Percentiles rank a stretch among this genome's conserved stretches.
These are phyloP conservation scores for Wickerhamiella kurtzmanii DNA, from an alignment of 805 yeast genomes.

Conservation along the genomic window DNA sequence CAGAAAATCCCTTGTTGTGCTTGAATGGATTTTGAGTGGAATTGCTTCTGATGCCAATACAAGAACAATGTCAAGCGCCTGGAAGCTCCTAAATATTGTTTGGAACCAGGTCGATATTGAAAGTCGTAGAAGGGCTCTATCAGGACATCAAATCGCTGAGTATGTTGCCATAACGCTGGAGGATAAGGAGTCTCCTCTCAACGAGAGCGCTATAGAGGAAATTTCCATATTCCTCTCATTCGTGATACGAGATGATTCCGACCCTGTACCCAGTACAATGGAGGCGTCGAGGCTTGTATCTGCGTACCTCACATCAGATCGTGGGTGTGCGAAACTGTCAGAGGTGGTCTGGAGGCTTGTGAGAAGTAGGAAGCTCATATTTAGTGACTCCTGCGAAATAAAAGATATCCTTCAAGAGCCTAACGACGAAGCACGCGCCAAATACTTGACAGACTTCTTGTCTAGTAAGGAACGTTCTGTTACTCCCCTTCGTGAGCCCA, in stretches of 20 bases:
- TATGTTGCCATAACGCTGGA: neutral
- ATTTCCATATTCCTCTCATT: neutral
- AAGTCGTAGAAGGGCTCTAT: conserved; percentile 6
- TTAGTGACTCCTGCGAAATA: neutral
- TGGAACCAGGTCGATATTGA: conserved; percentile 9
- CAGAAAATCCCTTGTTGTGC: conserved; percentile 21
- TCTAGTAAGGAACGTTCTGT: neutral
- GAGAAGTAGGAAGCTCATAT: neutral
- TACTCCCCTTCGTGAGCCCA: neutral
- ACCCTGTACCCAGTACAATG: too few species aligned
- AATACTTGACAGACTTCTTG: neutral
- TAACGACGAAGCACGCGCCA: neutral
- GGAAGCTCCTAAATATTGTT: conserved; percentile 11
- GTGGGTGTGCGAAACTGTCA: neutral
- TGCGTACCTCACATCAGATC: neutral
- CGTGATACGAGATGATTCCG: neutral
- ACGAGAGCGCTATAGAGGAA: neutral
- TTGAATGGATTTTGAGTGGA: conserved; percentile 27
- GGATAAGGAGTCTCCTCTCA: too few species aligned
- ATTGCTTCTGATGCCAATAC: conserved; percentile 15
- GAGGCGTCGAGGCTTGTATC: neutral
- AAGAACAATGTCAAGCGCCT: conserved; percentile 7
- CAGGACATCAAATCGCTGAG: neutral
- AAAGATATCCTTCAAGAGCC: neutral
- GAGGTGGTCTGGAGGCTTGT: neutral